These are phyloP conservation scores for Fusarium globosum DNA, from an alignment of 2,329 filamentous ascomycete genomes.

Conservation along the genomic window DNA sequence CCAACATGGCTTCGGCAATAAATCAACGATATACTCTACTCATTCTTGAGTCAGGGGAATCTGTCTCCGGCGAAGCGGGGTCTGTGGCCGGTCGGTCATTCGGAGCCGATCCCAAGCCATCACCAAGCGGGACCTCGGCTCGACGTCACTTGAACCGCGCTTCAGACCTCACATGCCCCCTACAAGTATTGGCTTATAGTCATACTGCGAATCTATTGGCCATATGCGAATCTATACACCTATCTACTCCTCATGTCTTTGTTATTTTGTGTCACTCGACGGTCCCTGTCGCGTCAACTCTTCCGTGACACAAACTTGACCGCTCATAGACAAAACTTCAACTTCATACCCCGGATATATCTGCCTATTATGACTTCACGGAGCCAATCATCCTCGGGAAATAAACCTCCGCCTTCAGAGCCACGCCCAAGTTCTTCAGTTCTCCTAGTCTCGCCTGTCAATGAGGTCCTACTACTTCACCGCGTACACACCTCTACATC, in stretches of 20 bases:
- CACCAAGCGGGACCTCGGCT: constrained; percentile 41
- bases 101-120: constrained; percentile 26
- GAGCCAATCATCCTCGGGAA: constrained; percentile 19
- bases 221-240: neutral
- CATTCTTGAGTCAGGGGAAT: neutral
- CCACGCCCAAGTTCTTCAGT: constrained; percentile 80
- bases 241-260: constrained; percentile 27
- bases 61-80: neutral
- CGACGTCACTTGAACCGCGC: constrained; percentile 27
- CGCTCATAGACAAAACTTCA: constrained; percentile 20
- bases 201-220: constrained; percentile 6
- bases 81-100: constrained; percentile 2
- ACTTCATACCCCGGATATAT: neutral
- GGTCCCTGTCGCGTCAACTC: constrained; percentile 15
- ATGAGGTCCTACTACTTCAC: constrained; percentile 89
- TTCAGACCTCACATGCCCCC: constrained; percentile 32
- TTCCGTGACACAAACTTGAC: constrained; percentile 3
- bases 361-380: constrained; percentile 27
- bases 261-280: constrained; percentile 22
- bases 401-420: constrained; percentile 47
- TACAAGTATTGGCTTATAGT: neutral
- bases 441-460: constrained; percentile 84
- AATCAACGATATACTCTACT: neutral
- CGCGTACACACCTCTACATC: constrained; percentile 84
- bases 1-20: neutral